Percentiles rank a stretch among this genome's conserved stretches.
phyloP scores from a whole-genome alignment of 2,329 filamentous ascomycete species.

The Colletotrichum lupini region DNA sequence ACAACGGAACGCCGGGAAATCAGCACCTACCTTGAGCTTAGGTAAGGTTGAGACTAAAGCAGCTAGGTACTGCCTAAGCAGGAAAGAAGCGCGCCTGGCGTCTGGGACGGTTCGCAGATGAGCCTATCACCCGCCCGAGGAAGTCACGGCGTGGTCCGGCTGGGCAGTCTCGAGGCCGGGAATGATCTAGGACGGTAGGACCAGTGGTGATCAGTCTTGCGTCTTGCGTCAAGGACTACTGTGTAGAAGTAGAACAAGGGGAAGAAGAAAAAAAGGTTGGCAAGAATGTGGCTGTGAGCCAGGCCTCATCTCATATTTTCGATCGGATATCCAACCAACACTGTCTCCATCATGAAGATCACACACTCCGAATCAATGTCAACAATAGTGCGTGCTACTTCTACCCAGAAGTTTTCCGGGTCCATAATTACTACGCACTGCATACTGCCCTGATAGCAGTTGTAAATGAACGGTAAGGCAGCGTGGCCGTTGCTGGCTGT shows the following conservation, averaged over 20 bases:
- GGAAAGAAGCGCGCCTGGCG: neutral
- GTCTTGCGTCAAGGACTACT: constrained; percentile 11
- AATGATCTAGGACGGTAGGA: neutral
- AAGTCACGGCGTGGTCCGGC: constrained; percentile 27
- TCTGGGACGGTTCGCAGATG: constrained; percentile 20
- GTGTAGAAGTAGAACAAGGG: neutral
- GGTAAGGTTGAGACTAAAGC: neutral
- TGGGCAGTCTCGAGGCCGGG: constrained; percentile 9
- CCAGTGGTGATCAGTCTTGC: constrained; percentile 9
- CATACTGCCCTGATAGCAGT: neutral
- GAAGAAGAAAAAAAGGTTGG: neutral
- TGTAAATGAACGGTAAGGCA: neutral
- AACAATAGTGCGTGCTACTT: neutral
- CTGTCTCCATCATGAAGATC: neutral
- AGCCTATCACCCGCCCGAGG: constrained; percentile 19
- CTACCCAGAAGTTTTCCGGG: neutral
- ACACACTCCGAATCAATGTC: neutral
- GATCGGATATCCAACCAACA: neutral
- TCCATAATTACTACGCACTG: neutral
- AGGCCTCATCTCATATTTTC: neutral
- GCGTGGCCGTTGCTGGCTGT: constrained; percentile 1
- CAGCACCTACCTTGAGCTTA: neutral
- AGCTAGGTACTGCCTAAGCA: too few species aligned
- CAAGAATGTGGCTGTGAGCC: constrained; percentile 4
- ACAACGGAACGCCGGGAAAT: neutral